Evolutionary conservation across 805 yeast genomes (phyloP).

Genomic region (Diddensiella caesifluorescens): DNA sequence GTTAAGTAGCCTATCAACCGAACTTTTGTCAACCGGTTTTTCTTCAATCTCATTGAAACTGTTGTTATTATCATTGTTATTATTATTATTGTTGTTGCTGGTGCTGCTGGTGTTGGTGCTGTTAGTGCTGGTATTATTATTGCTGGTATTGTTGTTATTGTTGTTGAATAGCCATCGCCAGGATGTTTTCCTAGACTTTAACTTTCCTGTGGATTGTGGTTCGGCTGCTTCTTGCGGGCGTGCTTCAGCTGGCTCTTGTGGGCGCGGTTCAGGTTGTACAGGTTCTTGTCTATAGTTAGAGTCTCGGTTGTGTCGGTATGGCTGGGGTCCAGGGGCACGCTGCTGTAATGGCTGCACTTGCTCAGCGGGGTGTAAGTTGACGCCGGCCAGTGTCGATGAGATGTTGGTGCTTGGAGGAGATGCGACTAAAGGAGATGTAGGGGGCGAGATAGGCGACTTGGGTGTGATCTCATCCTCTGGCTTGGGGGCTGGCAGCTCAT

Average conservation of each 20-base stretch:
- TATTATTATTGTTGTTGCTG: neutral
- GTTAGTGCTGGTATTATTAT: neutral
- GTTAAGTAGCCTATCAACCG: slow-evolving; percentile 17
- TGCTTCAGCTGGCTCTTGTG: too few relatives aligned
- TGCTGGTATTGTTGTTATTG: neutral
- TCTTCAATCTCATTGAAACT: too few relatives aligned
- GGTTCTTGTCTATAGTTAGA: too few relatives aligned
- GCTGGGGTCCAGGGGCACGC: too few relatives aligned
- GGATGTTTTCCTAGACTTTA: slow-evolving; percentile 7
- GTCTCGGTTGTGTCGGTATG: too few relatives aligned
- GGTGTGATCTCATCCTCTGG: neutral
- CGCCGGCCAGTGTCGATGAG: too few relatives aligned
- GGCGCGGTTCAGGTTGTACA: too few relatives aligned
- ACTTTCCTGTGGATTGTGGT: slow-evolving; percentile 1
- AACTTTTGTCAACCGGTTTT: slow-evolving; percentile 8
- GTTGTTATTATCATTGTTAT: too few relatives aligned
- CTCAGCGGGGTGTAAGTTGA: too few relatives aligned
- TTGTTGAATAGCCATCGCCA: slow-evolving; percentile 14
- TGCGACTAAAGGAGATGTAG: slow-evolving; percentile 2
- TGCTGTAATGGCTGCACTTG: too few relatives aligned
- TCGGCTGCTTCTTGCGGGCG: too few relatives aligned
- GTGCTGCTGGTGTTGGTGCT: neutral
- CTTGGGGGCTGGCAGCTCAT: neutral
- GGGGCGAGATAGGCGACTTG: neutral
- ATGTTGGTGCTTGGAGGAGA: neutral